Percentiles rank a stretch among this genome's conserved stretches.
These are phyloP conservation scores for Leccinum olivaceopallidum DNA, from an alignment of 768 basidiomycete genomes.

Conservation along the genomic window DNA sequence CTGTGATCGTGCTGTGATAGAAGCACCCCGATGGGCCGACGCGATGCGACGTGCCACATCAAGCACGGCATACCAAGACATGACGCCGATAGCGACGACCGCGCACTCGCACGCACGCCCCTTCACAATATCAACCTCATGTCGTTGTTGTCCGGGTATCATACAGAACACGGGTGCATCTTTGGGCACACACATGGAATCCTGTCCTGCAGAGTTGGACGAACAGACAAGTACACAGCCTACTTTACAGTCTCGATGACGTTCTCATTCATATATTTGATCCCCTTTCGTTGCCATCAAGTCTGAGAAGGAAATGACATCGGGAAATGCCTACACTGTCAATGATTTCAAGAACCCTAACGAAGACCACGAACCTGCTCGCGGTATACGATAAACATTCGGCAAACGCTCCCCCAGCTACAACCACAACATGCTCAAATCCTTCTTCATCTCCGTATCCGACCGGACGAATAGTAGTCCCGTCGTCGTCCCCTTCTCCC, in stretches of 20 bases:
- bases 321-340: background rate
- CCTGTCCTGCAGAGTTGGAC: background rate
- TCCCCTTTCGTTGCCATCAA: background rate
- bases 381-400: background rate
- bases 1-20: no score
- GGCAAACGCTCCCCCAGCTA: background rate
- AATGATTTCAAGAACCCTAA: background rate
- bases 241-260: background rate
- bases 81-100: no score
- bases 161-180: no score
- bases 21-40: no score
- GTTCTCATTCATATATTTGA: background rate
- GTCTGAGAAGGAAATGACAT: background rate
- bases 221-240: background rate
- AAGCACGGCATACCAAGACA: no score
- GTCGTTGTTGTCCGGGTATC: background rate
- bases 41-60: no score
- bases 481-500: conserved; percentile 27
- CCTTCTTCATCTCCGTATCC: conserved; percentile 18
- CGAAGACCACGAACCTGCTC: background rate
- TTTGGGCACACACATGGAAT: background rate
- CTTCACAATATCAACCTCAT: background rate
- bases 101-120: no score
- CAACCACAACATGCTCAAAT: conserved; percentile 26
- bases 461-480: conserved; percentile 28